Conservation (phyloP, 768 basidiomycete species). For the Boletus sensibilis region DNA sequence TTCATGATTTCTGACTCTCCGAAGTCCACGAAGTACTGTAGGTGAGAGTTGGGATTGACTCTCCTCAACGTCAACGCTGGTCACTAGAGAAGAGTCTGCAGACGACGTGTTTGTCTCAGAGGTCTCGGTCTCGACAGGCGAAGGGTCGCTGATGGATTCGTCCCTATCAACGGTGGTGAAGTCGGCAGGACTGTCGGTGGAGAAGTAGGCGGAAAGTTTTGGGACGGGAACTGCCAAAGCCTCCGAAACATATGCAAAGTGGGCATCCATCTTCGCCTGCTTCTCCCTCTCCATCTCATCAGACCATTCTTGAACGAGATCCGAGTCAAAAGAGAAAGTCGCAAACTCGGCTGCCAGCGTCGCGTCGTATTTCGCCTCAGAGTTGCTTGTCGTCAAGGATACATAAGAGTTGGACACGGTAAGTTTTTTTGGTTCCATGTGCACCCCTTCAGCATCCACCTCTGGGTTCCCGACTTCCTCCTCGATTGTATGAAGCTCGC, state of each 20-base stretch:
- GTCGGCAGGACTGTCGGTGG: background rate
- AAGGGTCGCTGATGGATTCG: background rate
- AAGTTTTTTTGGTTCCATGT: background rate
- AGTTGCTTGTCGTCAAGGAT: background rate
- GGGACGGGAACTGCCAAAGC: slow-evolving; percentile 12
- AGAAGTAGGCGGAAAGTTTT: slow-evolving; percentile 2
- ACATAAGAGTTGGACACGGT: background rate
- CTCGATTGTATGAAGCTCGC: background rate
- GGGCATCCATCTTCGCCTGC: slow-evolving; percentile 10
- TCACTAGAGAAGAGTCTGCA: slow-evolving; percentile 9
- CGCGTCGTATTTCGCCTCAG: slow-evolving; percentile 9
- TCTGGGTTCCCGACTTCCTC: background rate
- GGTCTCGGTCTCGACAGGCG: slow-evolving; percentile 1
- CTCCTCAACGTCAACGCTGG: slow-evolving; percentile 3
- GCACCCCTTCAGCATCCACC: background rate
- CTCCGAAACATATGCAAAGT: slow-evolving; percentile 12
- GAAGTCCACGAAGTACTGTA: background rate
- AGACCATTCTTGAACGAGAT: slow-evolving; percentile 14
- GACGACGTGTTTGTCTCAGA: slow-evolving; percentile 4
- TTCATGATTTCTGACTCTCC: slow-evolving; percentile 1
- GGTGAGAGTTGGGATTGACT: background rate
- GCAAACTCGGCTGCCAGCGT: slow-evolving; percentile 10
- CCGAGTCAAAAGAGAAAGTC: slow-evolving; percentile 8
- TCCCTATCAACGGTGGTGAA: background rate
- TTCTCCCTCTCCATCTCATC: slow-evolving; percentile 13